A percentile compares a stretch with the other conserved stretches of the same genome.
Evolutionary conservation across 495 filamentous ascomycete genomes (phyloP).

Genomic region (Terfezia claveryi): DNA sequence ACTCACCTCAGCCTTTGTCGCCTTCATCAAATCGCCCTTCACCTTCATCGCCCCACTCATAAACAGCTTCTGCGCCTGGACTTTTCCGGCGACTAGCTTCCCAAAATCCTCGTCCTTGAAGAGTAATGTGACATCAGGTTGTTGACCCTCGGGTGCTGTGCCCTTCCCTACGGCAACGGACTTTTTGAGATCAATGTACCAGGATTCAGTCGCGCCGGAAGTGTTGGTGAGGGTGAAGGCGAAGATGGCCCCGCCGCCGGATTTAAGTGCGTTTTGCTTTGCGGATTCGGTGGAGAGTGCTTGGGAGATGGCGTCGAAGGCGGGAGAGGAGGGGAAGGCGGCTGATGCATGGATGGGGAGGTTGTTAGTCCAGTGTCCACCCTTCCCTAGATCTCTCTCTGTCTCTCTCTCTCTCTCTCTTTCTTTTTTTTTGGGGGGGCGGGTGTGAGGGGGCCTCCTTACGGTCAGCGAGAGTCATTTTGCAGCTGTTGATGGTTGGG

Average conservation of each 20-base stretch:
- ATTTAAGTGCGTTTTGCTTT: constrained; percentile 68
- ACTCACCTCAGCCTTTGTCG: constrained; percentile 78
- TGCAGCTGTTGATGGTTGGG: too few species aligned
- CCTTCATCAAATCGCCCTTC: constrained; percentile 97
- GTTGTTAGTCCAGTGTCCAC: neutral
- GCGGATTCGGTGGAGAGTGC: constrained; percentile 45
- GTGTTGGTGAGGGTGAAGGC: constrained; percentile 82
- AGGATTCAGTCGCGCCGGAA: constrained; percentile 52
- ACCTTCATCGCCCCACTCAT: constrained; percentile 96
- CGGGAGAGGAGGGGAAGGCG: constrained; percentile 70
- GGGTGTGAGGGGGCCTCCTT: too few species aligned
- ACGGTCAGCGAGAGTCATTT: too few species aligned
- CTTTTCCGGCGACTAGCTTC: constrained; percentile 64
- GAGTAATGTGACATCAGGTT: constrained; percentile 65
- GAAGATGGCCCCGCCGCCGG: constrained; percentile 58
- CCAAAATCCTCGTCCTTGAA: constrained; percentile 75
- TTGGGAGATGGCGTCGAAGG: constrained; percentile 71
- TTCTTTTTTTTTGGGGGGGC: too few species aligned
- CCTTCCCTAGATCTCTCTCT: too few species aligned
- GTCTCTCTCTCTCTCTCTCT: too few species aligned
- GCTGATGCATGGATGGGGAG: constrained; percentile 27
- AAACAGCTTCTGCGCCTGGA: constrained; percentile 84
- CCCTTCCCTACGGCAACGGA: constrained; percentile 67
- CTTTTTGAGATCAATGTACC: constrained; percentile 90
- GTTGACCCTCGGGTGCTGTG: constrained; percentile 37